phyloP scores from a whole-genome alignment of 352 stramenopile genomes.

The Phytophthora capsici region DNA sequence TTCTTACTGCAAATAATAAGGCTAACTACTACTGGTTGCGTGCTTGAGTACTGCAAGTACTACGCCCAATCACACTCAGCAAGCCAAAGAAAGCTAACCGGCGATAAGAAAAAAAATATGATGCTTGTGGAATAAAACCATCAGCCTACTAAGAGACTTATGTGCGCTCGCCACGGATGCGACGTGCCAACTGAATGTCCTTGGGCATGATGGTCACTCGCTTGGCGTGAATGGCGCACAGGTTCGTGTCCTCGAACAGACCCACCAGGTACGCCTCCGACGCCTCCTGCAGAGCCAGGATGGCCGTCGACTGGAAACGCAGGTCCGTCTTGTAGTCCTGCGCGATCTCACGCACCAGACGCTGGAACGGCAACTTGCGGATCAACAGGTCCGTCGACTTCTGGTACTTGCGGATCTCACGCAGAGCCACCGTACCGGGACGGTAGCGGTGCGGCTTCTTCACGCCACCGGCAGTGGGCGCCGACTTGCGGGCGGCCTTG shows the following conservation, averaged over 20 bases:
- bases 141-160: slow-evolving; percentile 35
- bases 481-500: slow-evolving; percentile 93
- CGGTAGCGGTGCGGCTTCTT: slow-evolving; percentile 78
- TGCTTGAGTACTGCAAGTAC: slow-evolving; percentile 44
- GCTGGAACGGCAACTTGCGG: slow-evolving; percentile 96
- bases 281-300: slow-evolving; percentile 92
- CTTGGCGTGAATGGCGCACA: slow-evolving; percentile 96
- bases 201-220: slow-evolving; percentile 98
- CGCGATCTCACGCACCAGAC: slow-evolving; percentile 96
- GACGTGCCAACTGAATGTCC: slow-evolving; percentile 95
- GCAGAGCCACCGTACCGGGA: slow-evolving; percentile 88
- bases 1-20: slow-evolving; percentile 58
- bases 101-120: slow-evolving; percentile 40
- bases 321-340: slow-evolving; percentile 97
- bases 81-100: slow-evolving; percentile 38
- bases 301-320: slow-evolving; percentile 95
- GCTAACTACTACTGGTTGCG: slow-evolving; percentile 47
- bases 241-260: slow-evolving; percentile 96
- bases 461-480: slow-evolving; percentile 91
- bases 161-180: slow-evolving; percentile 90
- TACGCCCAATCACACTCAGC: slow-evolving; percentile 47
- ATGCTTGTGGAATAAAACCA: slow-evolving; percentile 7
- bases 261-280: slow-evolving; percentile 95
- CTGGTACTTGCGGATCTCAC: slow-evolving; percentile 98
- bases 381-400: slow-evolving; percentile 96